Percentiles rank a stretch among this genome's conserved stretches.
Conservation (phyloP, 176 grass and related monocot genomes). For the barley (Hordeum vulgare) region DNA sequence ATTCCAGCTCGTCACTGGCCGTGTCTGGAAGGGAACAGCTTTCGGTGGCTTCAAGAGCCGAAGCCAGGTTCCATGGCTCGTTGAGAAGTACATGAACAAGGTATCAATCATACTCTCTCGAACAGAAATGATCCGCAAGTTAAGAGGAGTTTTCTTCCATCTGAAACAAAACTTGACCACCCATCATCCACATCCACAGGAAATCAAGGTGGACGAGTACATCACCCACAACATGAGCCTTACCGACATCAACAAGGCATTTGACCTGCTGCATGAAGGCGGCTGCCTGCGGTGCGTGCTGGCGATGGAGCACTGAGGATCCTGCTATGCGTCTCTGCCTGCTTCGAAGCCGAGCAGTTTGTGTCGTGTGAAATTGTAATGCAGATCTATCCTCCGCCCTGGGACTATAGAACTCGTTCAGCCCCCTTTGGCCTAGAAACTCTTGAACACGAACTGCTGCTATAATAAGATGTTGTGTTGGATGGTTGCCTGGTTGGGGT, state of each 20-base stretch:
- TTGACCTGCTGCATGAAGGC: conserved; percentile 85
- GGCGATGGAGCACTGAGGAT: conserved; percentile 34
- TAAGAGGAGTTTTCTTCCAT: background rate
- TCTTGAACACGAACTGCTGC: background rate
- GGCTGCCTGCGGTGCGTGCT: conserved; percentile 90
- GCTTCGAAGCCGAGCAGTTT: background rate
- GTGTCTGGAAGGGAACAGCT: conserved; percentile 98
- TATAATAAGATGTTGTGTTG: background rate
- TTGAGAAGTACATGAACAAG: conserved; percentile 98
- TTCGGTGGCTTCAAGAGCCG: conserved; percentile 97
- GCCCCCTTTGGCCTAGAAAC: background rate
- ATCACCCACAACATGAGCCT: conserved; percentile 89
- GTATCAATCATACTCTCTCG: conserved; percentile 29
- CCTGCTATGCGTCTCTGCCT: background rate
- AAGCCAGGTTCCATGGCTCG: conserved; percentile 90
- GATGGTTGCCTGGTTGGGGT: background rate
- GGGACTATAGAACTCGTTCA: background rate
- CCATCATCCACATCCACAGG: conserved; percentile 23
- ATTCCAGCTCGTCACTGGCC: conserved; percentile 90
- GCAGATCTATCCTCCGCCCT: background rate
- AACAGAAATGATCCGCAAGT: background rate
- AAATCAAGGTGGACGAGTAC: conserved; percentile 99
- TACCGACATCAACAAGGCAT: conserved; percentile 62
- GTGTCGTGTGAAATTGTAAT: background rate
- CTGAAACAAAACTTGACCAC: background rate